Base-by-base conservation (phyloP, 179 eudicot genomes). In the Nepenthes alata region DNA sequence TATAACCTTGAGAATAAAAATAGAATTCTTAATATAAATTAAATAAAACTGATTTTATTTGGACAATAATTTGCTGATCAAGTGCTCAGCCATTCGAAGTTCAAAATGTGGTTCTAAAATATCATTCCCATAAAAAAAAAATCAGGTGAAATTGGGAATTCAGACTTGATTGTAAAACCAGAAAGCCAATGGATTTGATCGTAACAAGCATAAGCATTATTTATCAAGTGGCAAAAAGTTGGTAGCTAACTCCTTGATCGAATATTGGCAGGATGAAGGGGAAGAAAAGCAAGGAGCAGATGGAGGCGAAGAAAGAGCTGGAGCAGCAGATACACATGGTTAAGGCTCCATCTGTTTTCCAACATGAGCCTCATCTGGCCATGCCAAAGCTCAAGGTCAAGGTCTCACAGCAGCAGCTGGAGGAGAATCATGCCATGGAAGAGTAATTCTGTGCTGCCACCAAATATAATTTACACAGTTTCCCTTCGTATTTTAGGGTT, bases 341-440 rank as follows among this genome's bases (percentile, higher is more conserved):
- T 78, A 72, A 63, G 62, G 95, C 91, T 66, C 96, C 98, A 11
- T 0, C 3, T 56, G 77, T 64, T 58, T 65, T 64, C 13, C 53
- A 8, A 35, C 13, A 72, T 57, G 85, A 79, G 2, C 74, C 78
- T 59, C 69, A 91, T 11, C 73, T 69, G 64, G 68, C 81, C 47
- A 36, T 77, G 47, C 84, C 85, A 35, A 85, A 78, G 76, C 53
- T 71, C 78, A 78, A 73, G 60, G 79, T 83, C 83, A 64, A 72
- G 75, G 78, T 74, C 47, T 16, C 78, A 3, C 76, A 68, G 57
- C 68, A 69, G 47, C 74, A 74, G 14, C 11, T 59, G 3, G 78
- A 81, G 66, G 84, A 86, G 54, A 76, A 76, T 55, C 81, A 36
- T 45, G 78, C 84, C 14, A 91, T 88, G 95, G 89, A 85, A 74